phyloP scores from a whole-genome alignment of 2,329 filamentous ascomycete species.

The Dothideomycetes sp. region DNA sequence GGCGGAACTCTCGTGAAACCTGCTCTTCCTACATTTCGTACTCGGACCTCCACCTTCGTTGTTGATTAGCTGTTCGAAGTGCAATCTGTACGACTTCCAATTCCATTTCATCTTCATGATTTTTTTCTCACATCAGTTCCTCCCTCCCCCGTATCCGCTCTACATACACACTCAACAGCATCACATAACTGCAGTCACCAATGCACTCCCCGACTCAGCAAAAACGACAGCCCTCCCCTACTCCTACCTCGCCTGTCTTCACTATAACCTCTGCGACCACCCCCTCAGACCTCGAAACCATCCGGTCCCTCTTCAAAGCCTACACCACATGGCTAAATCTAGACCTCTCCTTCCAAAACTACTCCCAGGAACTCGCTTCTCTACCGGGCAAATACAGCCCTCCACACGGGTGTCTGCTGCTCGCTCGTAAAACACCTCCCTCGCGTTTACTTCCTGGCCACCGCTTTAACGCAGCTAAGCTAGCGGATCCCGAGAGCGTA shows the following conservation, averaged over 20 bases:
- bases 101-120: no score
- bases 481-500: no score
- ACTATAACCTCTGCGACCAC: constrained; percentile 28
- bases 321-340: constrained; percentile 36
- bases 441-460: constrained; percentile 14
- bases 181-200: no score
- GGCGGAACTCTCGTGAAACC: no score
- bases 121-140: no score
- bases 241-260: constrained; percentile 6
- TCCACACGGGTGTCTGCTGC: constrained; percentile 36
- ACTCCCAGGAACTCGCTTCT: constrained; percentile 38
- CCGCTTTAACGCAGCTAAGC: background rate
- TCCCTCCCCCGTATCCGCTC: no score
- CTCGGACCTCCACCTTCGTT: no score
- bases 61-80: no score
- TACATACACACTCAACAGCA: no score
- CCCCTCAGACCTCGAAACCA: constrained; percentile 28
- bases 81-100: no score
- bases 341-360: constrained; percentile 47
- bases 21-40: no score
- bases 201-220: no score
- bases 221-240: background rate
- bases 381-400: constrained; percentile 45
- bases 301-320: constrained; percentile 24
- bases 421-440: constrained; percentile 30